Evolutionary conservation across 1,139 yeast species (phyloP).

Genomic region (Magnusiomyces tetraspermus): DNA sequence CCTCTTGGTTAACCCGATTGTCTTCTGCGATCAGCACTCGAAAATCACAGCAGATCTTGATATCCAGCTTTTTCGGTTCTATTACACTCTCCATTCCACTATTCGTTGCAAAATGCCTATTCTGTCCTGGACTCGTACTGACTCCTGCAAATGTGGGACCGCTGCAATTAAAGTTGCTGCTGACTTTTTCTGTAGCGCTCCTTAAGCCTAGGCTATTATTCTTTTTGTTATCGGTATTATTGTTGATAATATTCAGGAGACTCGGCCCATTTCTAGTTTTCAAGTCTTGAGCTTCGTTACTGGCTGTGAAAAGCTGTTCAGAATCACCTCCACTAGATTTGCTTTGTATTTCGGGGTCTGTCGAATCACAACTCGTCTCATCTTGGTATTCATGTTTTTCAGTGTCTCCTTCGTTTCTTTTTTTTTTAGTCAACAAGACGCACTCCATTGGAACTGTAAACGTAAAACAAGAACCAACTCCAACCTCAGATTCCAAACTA

Average conservation of each 20-base stretch:
- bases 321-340: too few relatives aligned
- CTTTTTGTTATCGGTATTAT: background rate
- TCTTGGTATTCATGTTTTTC: background rate
- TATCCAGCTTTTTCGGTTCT: background rate
- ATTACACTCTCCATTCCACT: background rate
- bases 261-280: background rate
- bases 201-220: background rate
- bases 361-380: background rate
- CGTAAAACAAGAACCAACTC: constrained; percentile 68
- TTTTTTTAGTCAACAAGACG: background rate
- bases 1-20: constrained; percentile 88
- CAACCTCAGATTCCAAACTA: constrained; percentile 43
- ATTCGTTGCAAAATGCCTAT: background rate
- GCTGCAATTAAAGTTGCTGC: background rate
- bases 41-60: constrained; percentile 36
- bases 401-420: background rate
- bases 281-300: too few relatives aligned
- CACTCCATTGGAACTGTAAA: constrained; percentile 63
- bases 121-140: background rate
- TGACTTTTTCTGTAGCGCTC: background rate
- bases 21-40: constrained; percentile 87
- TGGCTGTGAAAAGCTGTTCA: too few relatives aligned
- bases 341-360: too few relatives aligned
- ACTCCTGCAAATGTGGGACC: background rate
- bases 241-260: background rate